These are phyloP conservation scores for Hanseniaspora taiwanica DNA, from an alignment of 805 yeast genomes.

Conservation along the genomic window DNA sequence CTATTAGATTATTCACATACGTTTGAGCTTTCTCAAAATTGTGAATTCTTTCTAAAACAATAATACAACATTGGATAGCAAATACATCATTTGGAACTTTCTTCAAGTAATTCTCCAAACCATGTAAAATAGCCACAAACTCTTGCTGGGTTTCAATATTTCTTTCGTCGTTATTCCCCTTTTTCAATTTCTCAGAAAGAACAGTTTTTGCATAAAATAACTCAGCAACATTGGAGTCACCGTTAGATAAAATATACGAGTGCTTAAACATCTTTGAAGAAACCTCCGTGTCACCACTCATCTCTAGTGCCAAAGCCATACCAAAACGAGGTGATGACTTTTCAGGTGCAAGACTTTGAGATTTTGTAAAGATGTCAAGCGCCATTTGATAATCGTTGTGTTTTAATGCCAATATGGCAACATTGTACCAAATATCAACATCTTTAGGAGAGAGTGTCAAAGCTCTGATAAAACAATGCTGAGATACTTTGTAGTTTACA, in stretches of 20 bases:
- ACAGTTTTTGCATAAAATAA: slow-evolving; percentile 55
- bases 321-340: slow-evolving; percentile 74
- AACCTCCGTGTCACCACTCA: slow-evolving; percentile 33
- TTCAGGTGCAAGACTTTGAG: slow-evolving; percentile 75
- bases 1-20: slow-evolving; percentile 34
- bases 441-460: slow-evolving; percentile 55
- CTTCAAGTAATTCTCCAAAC: slow-evolving; percentile 52
- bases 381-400: slow-evolving; percentile 64
- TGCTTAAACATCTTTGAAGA: slow-evolving; percentile 59
- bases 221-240: slow-evolving; percentile 55
- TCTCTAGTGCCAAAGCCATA: slow-evolving; percentile 51
- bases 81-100: slow-evolving; percentile 42
- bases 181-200: slow-evolving; percentile 26
- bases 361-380: slow-evolving; percentile 51
- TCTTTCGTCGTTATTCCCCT: slow-evolving; percentile 31
- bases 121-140: slow-evolving; percentile 48
- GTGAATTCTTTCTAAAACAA: slow-evolving; percentile 57
- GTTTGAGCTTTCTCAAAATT: slow-evolving; percentile 42
- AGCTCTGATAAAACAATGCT: slow-evolving; percentile 87
- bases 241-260: slow-evolving; percentile 65
- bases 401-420: slow-evolving; percentile 64
- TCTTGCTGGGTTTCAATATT: slow-evolving; percentile 52
- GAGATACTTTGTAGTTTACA: slow-evolving; percentile 59
- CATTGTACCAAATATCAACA: slow-evolving; percentile 61
- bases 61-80: slow-evolving; percentile 43